Evolutionary conservation across 164 flowering plant genomes (phyloP).

Genomic region (Litsea cubeba): DNA sequence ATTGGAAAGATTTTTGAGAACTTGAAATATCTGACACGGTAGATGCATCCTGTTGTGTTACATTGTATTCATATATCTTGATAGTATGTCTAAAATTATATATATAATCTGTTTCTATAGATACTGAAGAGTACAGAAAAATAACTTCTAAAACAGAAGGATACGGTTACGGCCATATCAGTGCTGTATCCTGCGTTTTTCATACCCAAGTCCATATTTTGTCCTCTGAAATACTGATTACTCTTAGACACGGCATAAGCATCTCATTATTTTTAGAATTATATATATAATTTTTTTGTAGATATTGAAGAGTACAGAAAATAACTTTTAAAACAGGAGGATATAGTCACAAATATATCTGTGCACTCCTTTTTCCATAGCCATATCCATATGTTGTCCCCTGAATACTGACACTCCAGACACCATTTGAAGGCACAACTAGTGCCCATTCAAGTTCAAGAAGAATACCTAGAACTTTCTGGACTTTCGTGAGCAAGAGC

Average conservation of each 20-base stretch:
- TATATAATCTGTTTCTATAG: too few species aligned
- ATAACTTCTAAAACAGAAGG: background rate
- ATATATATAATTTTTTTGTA: too few species aligned
- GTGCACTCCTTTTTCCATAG: background rate
- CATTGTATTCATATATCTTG: background rate
- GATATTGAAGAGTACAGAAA: background rate
- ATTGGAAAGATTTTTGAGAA: too few species aligned
- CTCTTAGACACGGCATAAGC: too few species aligned
- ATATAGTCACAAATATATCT: background rate
- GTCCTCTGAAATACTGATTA: too few species aligned
- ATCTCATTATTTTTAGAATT: too few species aligned
- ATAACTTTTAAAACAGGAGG: background rate
- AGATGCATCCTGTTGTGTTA: too few species aligned
- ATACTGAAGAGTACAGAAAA: background rate
- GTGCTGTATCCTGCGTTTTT: background rate
- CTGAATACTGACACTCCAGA: background rate
- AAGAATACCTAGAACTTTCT: constrained; percentile 42
- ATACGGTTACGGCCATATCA: background rate
- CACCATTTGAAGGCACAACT: background rate
- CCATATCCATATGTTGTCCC: background rate
- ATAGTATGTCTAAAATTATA: too few species aligned
- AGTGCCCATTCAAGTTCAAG: background rate
- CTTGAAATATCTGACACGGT: too few species aligned
- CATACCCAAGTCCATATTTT: background rate
- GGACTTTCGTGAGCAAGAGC: constrained; percentile 29